Evolutionary conservation across 2,329 filamentous ascomycete species (phyloP).

Genomic region (Lecanoromycetidae sp.): DNA sequence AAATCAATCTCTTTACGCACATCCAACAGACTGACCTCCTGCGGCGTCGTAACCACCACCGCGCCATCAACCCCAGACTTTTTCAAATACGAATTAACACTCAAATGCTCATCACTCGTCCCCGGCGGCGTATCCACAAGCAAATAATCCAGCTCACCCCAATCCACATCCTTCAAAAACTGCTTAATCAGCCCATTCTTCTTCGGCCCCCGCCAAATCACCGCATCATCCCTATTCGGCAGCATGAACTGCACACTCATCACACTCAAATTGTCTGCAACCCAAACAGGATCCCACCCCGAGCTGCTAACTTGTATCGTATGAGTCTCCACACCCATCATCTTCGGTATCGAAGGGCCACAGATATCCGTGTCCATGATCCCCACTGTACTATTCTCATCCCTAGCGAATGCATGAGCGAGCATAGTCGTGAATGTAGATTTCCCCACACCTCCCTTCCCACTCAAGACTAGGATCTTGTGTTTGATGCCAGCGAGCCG

Average conservation of each 20-base stretch:
- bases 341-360: slow-evolving; percentile 91
- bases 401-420: slow-evolving; percentile 75
- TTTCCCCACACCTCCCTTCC: slow-evolving; percentile 95
- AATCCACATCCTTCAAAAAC: slow-evolving; percentile 94
- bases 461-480: slow-evolving; percentile 84
- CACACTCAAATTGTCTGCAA: slow-evolving; percentile 81
- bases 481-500: slow-evolving; percentile 72
- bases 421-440: slow-evolving; percentile 84
- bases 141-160: slow-evolving; percentile 88
- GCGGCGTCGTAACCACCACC: slow-evolving; percentile 84
- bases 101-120: slow-evolving; percentile 89
- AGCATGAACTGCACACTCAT: slow-evolving; percentile 99
- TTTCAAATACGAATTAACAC: slow-evolving; percentile 81
- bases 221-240: slow-evolving; percentile 80
- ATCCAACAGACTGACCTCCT: slow-evolving; percentile 84
- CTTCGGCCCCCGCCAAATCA: slow-evolving; percentile 96
- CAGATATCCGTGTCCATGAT: slow-evolving; percentile 99
- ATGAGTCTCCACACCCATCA: slow-evolving; percentile 94
- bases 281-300: slow-evolving; percentile 94
- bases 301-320: slow-evolving; percentile 81
- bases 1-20: slow-evolving; percentile 98
- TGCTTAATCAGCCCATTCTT: slow-evolving; percentile 98
- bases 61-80: slow-evolving; percentile 89
- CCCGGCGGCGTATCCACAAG: slow-evolving; percentile 93
- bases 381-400: slow-evolving; percentile 67